Percentiles rank a stretch among this genome's conserved stretches.
Conservation (phyloP, 2,329 filamentous ascomycete species). For the Penicillium sp. region DNA sequence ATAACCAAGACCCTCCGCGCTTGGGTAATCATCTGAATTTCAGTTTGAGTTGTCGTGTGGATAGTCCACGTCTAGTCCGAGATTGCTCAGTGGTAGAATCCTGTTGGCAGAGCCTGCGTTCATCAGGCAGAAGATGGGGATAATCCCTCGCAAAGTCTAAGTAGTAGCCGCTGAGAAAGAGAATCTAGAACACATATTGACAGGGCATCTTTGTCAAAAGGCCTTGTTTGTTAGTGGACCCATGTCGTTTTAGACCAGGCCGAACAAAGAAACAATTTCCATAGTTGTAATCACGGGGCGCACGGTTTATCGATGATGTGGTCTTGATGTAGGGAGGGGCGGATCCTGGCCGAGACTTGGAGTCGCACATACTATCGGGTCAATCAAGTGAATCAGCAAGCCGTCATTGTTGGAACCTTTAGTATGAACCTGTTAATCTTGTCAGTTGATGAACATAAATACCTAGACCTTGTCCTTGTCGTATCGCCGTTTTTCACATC, state of each 20-base stretch:
- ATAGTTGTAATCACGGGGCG: slow-evolving; percentile 26
- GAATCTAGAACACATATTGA: slow-evolving; percentile 8
- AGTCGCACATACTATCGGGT: not conserved
- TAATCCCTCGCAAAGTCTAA: not conserved
- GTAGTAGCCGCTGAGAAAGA: not conserved
- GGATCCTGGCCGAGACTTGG: not conserved
- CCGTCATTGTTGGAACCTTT: not conserved
- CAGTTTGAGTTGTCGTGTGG: not conserved
- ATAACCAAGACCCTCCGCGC: not conserved
- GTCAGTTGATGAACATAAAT: slow-evolving; percentile 5
- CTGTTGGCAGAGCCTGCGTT: not conserved
- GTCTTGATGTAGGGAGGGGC: not conserved
- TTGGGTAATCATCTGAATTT: not conserved
- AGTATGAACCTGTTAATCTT: not conserved
- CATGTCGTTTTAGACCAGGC: slow-evolving; percentile 34
- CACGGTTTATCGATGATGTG: slow-evolving; percentile 17
- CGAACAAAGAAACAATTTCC: slow-evolving; percentile 52
- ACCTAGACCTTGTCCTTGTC: not conserved
- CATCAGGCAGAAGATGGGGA: not conserved
- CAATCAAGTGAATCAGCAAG: slow-evolving; percentile 1
- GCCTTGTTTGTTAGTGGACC: slow-evolving; percentile 6
- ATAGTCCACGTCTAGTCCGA: slow-evolving; percentile 5
- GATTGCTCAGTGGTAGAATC: slow-evolving; percentile 8
- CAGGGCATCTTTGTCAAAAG: not conserved
- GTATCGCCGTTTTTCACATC: not conserved